Evolutionary conservation across 2,329 filamentous ascomycete genomes (phyloP).

Genomic region (Scytalidium sp.): DNA sequence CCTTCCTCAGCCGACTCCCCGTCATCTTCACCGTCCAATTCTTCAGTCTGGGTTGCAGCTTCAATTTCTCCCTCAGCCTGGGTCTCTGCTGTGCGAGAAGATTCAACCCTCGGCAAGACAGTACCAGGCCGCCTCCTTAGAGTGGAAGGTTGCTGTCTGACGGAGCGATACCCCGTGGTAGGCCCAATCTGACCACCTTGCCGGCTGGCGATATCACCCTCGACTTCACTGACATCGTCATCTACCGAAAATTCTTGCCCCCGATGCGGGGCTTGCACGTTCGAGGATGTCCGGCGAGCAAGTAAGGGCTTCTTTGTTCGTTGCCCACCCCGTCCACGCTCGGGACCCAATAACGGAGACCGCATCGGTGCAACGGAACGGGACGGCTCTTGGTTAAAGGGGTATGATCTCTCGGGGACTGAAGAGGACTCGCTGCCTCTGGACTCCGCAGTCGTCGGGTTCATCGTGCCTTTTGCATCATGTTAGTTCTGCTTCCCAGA

Average conservation of each 20-base stretch:
- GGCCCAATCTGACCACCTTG: constrained; percentile 22
- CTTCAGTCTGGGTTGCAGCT: constrained; percentile 8
- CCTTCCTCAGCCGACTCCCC: constrained; percentile 19
- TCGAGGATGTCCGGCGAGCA: constrained; percentile 72
- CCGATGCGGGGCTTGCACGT: constrained; percentile 66
- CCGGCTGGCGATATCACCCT: constrained; percentile 58
- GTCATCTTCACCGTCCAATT: constrained; percentile 10
- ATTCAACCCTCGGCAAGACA: constrained; percentile 44
- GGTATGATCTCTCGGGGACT: constrained; percentile 19
- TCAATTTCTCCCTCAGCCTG: constrained; percentile 19
- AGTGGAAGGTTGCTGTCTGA: constrained; percentile 47
- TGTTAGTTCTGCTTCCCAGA: constrained; percentile 2
- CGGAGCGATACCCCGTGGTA: constrained; percentile 32
- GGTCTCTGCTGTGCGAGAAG: constrained; percentile 42
- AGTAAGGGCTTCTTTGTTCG: constrained; percentile 62
- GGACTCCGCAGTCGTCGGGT: constrained; percentile 14
- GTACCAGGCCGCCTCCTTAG: constrained; percentile 46
- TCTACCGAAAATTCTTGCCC: constrained; percentile 89
- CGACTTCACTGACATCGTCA: constrained; percentile 79
- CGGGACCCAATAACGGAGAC: constrained; percentile 29
- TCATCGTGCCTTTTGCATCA: constrained; percentile 22
- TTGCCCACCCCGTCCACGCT: constrained; percentile 30
- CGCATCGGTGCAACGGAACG: constrained; percentile 20
- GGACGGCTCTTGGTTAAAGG: constrained; percentile 25
- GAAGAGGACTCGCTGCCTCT: constrained; percentile 24